Base-by-base conservation (phyloP, 139 green algal species). In the Ettlia oleoabundans region DNA sequence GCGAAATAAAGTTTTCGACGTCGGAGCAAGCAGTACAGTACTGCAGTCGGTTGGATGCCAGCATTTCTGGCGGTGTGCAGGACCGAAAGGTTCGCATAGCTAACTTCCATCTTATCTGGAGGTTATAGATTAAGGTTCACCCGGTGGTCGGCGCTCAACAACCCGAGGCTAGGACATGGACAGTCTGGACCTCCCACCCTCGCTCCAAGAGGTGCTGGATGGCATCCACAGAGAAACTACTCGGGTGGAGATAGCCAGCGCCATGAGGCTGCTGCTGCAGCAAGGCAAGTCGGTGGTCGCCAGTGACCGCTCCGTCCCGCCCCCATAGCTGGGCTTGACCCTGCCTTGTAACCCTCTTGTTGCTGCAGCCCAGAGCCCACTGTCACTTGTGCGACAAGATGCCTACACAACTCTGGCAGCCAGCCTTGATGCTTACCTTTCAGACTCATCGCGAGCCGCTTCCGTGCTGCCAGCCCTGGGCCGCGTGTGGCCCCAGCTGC, bases 281-380 rank as follows among this genome's bases (percentile, higher is more conserved):
- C 73, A 80, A 47, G 73, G 73, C 68, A n/a, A 65, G 55, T 9
- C 55, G 55, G 18, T 65, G 55, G 18, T 22, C 55, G 55, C 18
- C 55, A 22, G 10, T 58, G 10, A 15, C 47, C 13, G 47, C 15
- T 10, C 47, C 47, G 47, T 58, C 47, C 47, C 47, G 47, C 47
- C 47, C 35, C 64, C n/a, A 2, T 1, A 38, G 65, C 15, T 33
- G 21, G 21, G 64, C 35, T 22, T 19, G 15, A 30, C 64, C 64
- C 8, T 4, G 30, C 4, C 9, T n/a, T 18, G 64, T 47, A 6
- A 47, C 64, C 4, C 55, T n/a, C 55, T 9, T n/a, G 8, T 26
- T 28, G 47, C 53, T 65, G 73, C 73, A 80, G 73, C 73, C 51
- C 73, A 80, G 24, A 80, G 73, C 73, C 73, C 73, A 33, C 73